A percentile compares a stretch with the other conserved stretches of the same genome.
These are phyloP conservation scores for Calonectria honghensis DNA, from an alignment of 2,329 filamentous ascomycete species.

Conservation along the genomic window DNA sequence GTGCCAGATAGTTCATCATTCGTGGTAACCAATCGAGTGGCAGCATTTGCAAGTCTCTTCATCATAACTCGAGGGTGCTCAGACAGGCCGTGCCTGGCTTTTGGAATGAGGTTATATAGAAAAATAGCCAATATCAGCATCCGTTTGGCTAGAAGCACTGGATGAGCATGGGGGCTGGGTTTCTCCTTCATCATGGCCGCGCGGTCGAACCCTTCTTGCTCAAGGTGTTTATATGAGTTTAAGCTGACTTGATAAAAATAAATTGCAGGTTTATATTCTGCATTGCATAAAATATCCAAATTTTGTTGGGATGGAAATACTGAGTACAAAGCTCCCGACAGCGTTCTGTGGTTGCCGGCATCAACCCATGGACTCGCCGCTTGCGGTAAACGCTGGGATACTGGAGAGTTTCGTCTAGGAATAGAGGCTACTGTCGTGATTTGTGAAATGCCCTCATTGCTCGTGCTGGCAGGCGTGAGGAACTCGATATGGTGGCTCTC, in stretches of 20 bases:
- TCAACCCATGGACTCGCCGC: background rate
- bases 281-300: constrained; percentile 1
- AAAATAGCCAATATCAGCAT: constrained; percentile 48
- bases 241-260: constrained; percentile 13
- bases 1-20: constrained; percentile 61
- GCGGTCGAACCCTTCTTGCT: constrained; percentile 2
- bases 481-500: background rate
- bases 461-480: constrained; percentile 4
- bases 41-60: constrained; percentile 42
- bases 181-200: background rate
- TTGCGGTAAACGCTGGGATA: background rate
- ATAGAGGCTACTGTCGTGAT: background rate
- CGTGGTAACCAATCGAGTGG: constrained; percentile 57
- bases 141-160: constrained; percentile 2
- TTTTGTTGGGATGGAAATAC: constrained; percentile 9
- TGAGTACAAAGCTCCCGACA: background rate
- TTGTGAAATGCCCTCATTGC: background rate
- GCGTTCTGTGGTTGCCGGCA: background rate
- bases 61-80: constrained; percentile 42
- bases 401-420: background rate
- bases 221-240: constrained; percentile 8
- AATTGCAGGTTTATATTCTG: constrained; percentile 7
- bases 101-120: constrained; percentile 50
- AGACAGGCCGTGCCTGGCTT: constrained; percentile 47
- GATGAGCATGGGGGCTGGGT: constrained; percentile 1